Conservation (phyloP, 768 basidiomycete genomes). For the Lentinula boryana region DNA sequence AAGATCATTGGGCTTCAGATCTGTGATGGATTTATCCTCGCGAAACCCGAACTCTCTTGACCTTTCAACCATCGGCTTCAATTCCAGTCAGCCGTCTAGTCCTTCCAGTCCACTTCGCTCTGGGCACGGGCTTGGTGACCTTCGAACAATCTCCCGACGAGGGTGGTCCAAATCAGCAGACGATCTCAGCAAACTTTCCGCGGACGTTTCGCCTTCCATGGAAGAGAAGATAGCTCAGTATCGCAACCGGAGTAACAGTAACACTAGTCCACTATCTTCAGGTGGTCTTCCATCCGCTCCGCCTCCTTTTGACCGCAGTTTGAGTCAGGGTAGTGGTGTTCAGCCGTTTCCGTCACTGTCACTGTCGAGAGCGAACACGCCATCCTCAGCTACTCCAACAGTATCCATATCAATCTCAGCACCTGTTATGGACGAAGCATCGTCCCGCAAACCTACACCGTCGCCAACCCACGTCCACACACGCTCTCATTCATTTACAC, state of each 20-base stretch:
- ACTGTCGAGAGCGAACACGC: conserved; percentile 15
- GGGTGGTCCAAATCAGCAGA: conserved; percentile 79
- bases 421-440: conserved; percentile 11
- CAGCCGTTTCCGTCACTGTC: conserved; percentile 46
- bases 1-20: conserved; percentile 36
- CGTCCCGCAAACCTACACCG: conserved; percentile 17
- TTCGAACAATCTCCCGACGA: conserved; percentile 63
- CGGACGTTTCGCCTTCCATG: conserved; percentile 35
- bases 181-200: conserved; percentile 39
- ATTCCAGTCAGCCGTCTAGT: conserved; percentile 34
- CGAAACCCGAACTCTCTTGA: conserved; percentile 39
- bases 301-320: conserved; percentile 12
- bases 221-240: conserved; percentile 65
- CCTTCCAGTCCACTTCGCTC: conserved; percentile 17
- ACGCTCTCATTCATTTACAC: conserved; percentile 67
- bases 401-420: conserved; percentile 34
- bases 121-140: conserved; percentile 49
- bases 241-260: conserved; percentile 53
- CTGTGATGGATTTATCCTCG: conserved; percentile 52
- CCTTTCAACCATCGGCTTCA: conserved; percentile 24
- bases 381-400: conserved; percentile 12
- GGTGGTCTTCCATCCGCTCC: conserved; percentile 23
- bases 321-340: conserved; percentile 9
- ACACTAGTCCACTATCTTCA: conserved; percentile 29
- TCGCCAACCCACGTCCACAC: conserved; percentile 37